Percentiles rank a stretch among this genome's conserved stretches.
phyloP scores from a whole-genome alignment of 805 yeast genomes.

The Nakazawaea molendinolei region DNA sequence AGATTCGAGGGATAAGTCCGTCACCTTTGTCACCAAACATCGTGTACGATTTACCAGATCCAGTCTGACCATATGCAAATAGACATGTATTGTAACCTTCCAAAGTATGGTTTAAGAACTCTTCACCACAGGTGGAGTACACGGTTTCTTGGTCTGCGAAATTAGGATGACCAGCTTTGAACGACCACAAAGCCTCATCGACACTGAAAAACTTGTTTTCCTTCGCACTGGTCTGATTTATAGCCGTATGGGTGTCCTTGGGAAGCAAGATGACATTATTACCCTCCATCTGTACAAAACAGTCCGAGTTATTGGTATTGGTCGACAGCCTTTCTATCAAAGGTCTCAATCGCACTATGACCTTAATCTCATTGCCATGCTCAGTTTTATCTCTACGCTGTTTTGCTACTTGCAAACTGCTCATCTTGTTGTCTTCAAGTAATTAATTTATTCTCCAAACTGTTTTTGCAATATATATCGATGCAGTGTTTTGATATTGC shows the following conservation, averaged over 20 bases:
- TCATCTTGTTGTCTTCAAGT: conserved; percentile 1
- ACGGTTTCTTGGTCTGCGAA: conserved; percentile 44
- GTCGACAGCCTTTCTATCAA: conserved; percentile 9
- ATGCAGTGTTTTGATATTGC: no score
- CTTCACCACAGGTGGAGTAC: conserved; percentile 50
- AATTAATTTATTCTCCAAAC: conserved; percentile 10
- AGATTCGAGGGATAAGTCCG: conserved; percentile 63
- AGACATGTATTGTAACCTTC: conserved; percentile 44
- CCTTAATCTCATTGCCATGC: conserved; percentile 10
- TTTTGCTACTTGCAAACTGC: conserved; percentile 10
- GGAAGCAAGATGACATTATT: conserved; percentile 5
- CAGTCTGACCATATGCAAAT: conserved; percentile 74
- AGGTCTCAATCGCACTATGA: conserved; percentile 11
- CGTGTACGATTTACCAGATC: conserved; percentile 78
- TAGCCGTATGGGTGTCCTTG: neutral
- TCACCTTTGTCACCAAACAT: conserved; percentile 58
- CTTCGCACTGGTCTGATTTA: neutral
- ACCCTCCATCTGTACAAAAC: conserved; percentile 14
- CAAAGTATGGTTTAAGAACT: conserved; percentile 53
- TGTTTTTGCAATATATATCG: no score
- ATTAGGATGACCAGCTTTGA: conserved; percentile 21
- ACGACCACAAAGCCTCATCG: conserved; percentile 48
- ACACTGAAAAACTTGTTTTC: conserved; percentile 33
- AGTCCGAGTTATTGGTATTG: conserved; percentile 19
- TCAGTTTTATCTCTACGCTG: conserved; percentile 5